phyloP scores from a whole-genome alignment of 1,139 yeast genomes.

The Pichia sp. region DNA sequence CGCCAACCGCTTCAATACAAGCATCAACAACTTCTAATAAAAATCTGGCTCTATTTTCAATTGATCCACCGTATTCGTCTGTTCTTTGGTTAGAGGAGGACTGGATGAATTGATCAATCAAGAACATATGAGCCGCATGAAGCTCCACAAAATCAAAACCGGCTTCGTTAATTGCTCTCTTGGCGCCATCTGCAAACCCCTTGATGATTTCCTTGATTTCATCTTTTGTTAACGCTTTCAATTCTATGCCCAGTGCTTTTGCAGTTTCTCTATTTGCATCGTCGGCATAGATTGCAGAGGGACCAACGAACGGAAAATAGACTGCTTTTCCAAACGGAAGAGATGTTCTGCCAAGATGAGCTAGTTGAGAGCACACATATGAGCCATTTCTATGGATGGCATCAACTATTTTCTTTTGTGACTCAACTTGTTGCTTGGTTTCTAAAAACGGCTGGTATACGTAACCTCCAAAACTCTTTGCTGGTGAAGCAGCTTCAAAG shows the following conservation, averaged over 20 bases:
- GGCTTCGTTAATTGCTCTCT: slow-evolving; percentile 41
- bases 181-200: slow-evolving; percentile 43
- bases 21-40: slow-evolving; percentile 37
- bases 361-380: slow-evolving; percentile 49
- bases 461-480: slow-evolving; percentile 35
- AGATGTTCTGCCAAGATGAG: slow-evolving; percentile 56
- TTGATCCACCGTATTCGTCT: slow-evolving; percentile 51
- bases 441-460: slow-evolving; percentile 47
- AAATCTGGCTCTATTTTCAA: slow-evolving; percentile 39
- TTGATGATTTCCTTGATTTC: slow-evolving; percentile 36
- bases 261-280: slow-evolving; percentile 34
- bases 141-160: slow-evolving; percentile 49
- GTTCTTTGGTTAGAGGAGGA: slow-evolving; percentile 40
- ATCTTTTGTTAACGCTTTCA: slow-evolving; percentile 36
- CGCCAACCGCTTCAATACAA: slow-evolving; percentile 32
- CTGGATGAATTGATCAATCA: slow-evolving; percentile 40
- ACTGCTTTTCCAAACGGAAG: slow-evolving; percentile 38
- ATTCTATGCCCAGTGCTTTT: slow-evolving; percentile 32
- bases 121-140: slow-evolving; percentile 51
- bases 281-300: slow-evolving; percentile 41
- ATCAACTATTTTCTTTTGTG: slow-evolving; percentile 47
- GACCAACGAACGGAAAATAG: slow-evolving; percentile 40
- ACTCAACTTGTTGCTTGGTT: slow-evolving; percentile 46
- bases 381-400: slow-evolving; percentile 54
- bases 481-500: slow-evolving; percentile 48